Evolutionary conservation across 345 rosid genomes (phyloP).

Genomic region (Eucalyptus polybractea): DNA sequence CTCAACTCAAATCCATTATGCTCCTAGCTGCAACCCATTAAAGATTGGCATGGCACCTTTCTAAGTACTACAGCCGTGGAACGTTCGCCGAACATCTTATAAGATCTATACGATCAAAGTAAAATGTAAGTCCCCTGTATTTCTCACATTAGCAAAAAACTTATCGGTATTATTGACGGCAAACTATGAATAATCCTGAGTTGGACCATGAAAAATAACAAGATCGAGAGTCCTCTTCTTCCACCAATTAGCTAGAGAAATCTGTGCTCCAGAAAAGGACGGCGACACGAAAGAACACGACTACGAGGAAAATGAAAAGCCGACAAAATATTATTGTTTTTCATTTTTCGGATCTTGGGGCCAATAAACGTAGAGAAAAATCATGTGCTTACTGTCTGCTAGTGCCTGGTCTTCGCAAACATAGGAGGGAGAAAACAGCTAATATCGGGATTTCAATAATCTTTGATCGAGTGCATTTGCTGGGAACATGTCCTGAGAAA

Average conservation of each 20-base stretch:
- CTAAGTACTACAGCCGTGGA: neutral
- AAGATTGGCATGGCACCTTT: neutral
- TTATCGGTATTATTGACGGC: neutral
- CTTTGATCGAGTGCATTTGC: neutral
- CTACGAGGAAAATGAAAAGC: neutral
- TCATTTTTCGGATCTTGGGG: neutral
- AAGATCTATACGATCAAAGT: neutral
- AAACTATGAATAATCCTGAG: neutral
- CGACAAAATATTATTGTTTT: neutral
- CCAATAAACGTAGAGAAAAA: neutral
- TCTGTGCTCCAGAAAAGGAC: neutral
- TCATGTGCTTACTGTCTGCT: neutral
- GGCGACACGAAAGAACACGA: neutral
- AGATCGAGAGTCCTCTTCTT: neutral
- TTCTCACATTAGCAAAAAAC: neutral
- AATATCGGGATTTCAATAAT: neutral
- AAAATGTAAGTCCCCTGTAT: neutral
- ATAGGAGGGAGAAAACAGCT: neutral
- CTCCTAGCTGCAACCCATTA: neutral
- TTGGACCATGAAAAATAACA: neutral
- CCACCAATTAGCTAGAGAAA: neutral
- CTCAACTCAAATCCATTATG: neutral
- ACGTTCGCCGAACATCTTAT: neutral
- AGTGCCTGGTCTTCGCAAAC: neutral
- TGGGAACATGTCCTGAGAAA: neutral